A percentile compares a stretch with the other conserved stretches of the same genome.
Conservation (phyloP, 2,329 filamentous ascomycete genomes). For the Calonectria leucothoes region DNA sequence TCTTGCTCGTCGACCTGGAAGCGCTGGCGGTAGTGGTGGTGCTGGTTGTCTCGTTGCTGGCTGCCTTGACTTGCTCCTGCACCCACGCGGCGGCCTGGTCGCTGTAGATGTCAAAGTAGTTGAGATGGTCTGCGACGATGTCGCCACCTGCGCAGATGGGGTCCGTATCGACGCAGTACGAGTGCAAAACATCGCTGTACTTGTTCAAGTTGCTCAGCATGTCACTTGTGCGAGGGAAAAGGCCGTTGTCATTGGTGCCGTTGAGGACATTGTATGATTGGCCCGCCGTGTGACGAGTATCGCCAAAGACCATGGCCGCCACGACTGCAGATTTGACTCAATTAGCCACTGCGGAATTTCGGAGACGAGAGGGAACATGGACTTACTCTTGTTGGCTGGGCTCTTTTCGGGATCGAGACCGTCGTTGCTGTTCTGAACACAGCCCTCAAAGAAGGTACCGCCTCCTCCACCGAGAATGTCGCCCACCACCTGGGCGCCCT, state of each 20-base stretch:
- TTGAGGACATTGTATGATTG: slow-evolving; percentile 48
- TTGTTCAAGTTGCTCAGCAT: slow-evolving; percentile 44
- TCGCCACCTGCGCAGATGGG: slow-evolving; percentile 53
- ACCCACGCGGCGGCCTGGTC: slow-evolving; percentile 33
- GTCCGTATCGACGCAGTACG: slow-evolving; percentile 51
- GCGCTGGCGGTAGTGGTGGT: neutral
- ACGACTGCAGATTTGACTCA: slow-evolving; percentile 32
- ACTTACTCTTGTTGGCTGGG: slow-evolving; percentile 50
- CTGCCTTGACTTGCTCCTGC: slow-evolving; percentile 12
- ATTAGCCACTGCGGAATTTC: neutral
- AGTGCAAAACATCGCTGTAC: slow-evolving; percentile 42
- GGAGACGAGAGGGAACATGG: neutral
- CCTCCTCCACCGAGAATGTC: slow-evolving; percentile 51
- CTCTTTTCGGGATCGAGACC: slow-evolving; percentile 41
- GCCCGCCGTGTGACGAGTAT: slow-evolving; percentile 47
- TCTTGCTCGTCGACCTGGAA: neutral
- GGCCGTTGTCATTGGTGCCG: slow-evolving; percentile 39
- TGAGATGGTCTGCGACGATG: slow-evolving; percentile 46
- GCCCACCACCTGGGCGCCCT: slow-evolving; percentile 53
- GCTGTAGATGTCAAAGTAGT: slow-evolving; percentile 50
- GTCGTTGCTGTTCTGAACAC: slow-evolving; percentile 37
- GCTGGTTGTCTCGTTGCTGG: neutral
- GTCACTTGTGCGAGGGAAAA: slow-evolving; percentile 45
- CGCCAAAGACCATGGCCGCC: slow-evolving; percentile 49
- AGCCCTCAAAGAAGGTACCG: slow-evolving; percentile 45